phyloP scores from a whole-genome alignment of 352 stramenopile species.

The Phytophthora hybrid region DNA sequence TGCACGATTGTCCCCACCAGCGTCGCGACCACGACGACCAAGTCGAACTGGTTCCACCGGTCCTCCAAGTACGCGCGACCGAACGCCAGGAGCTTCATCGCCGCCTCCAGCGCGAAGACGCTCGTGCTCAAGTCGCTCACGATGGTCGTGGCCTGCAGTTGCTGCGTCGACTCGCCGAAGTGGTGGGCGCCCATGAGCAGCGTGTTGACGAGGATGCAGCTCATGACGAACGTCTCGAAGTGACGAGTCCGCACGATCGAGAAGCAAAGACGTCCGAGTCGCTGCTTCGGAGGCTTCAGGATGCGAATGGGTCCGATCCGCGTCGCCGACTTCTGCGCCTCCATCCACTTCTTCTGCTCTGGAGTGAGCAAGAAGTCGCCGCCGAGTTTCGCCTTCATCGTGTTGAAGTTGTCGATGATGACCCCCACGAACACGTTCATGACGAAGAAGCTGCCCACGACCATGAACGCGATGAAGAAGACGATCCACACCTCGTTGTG shows the following conservation, averaged over 20 bases:
- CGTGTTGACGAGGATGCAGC: slow-evolving; percentile 90
- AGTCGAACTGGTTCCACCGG: slow-evolving; percentile 91
- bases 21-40: slow-evolving; percentile 58
- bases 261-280: slow-evolving; percentile 62
- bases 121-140: slow-evolving; percentile 86
- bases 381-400: slow-evolving; percentile 78
- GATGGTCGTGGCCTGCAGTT: slow-evolving; percentile 24
- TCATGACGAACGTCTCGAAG: slow-evolving; percentile 91
- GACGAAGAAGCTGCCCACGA: slow-evolving; percentile 88
- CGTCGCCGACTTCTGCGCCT: slow-evolving; percentile 62
- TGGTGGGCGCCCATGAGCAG: slow-evolving; percentile 87
- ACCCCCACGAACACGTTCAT: slow-evolving; percentile 94
- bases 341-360: slow-evolving; percentile 88
- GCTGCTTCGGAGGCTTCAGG: slow-evolving; percentile 54
- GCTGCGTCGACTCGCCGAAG: slow-evolving; percentile 73
- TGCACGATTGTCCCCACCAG: slow-evolving; percentile 47
- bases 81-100: slow-evolving; percentile 88
- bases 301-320: slow-evolving; percentile 61
- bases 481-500: not conserved
- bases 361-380: slow-evolving; percentile 81
- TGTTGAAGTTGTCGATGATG: slow-evolving; percentile 94
- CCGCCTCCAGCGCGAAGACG: slow-evolving; percentile 88
- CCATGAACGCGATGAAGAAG: slow-evolving; percentile 36
- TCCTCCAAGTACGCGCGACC: slow-evolving; percentile 77
- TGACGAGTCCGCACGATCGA: slow-evolving; percentile 50